Evolutionary conservation across 441 rosid species (phyloP).

Genomic region (Raphanus hybrid): DNA sequence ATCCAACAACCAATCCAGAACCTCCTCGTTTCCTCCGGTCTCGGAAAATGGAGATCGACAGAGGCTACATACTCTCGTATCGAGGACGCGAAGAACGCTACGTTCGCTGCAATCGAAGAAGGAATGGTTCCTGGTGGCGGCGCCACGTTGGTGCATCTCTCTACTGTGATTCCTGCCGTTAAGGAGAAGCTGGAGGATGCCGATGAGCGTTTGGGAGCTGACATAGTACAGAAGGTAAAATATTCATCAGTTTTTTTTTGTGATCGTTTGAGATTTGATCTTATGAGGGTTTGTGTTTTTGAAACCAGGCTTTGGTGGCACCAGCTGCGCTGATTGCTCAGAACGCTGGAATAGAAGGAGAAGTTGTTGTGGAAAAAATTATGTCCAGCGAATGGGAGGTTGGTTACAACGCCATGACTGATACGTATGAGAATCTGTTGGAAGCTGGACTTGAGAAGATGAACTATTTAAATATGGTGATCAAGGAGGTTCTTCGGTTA

Average conservation of each 20-base stretch:
- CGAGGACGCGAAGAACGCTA: conserved; percentile 96
- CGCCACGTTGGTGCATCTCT: conserved; percentile 82
- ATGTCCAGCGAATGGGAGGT: conserved; percentile 78
- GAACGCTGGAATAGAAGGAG: conserved; percentile 94
- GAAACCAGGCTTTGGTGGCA: conserved; percentile 67
- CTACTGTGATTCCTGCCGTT: conserved; percentile 64
- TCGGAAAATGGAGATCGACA: too few relatives aligned
- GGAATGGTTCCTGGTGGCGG: conserved; percentile 99
- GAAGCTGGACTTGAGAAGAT: too few relatives aligned
- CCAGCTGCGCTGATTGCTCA: conserved; percentile 90
- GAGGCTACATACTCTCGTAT: conserved; percentile 57
- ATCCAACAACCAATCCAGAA: too few relatives aligned
- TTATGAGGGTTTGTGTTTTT: background rate
- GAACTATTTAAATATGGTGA: conserved; percentile 11
- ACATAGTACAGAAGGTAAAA: conserved; percentile 88
- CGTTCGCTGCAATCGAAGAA: conserved; percentile 97
- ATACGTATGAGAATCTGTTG: conserved; percentile 82
- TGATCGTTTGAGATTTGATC: background rate
- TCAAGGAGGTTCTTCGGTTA: conserved; percentile 18
- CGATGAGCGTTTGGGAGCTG: conserved; percentile 89
- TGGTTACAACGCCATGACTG: conserved; percentile 93
- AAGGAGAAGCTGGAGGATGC: conserved; percentile 74
- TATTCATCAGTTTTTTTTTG: background rate
- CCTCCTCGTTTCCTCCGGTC: conserved; percentile 10
- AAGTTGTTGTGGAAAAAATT: conserved; percentile 88